Base-by-base conservation (phyloP, 805 yeast genomes). In the Maudiozyma saulgeensis region DNA sequence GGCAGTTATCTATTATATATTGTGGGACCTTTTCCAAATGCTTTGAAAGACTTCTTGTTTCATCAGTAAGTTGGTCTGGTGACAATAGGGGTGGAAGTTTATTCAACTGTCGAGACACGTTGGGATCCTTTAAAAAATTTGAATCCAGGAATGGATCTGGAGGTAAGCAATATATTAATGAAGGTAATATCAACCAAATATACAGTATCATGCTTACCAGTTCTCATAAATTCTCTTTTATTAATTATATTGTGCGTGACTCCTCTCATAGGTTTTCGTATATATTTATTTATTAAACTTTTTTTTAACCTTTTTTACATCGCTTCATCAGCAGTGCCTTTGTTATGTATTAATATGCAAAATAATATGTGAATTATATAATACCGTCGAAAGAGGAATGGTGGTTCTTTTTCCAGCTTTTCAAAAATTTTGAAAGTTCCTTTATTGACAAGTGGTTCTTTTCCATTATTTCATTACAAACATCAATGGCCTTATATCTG, bases 1-100 rank as follows among this genome's bases (percentile, higher is more conserved):
- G 98, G 4, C 85, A 79, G 60, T 75, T 74, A 42, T 83, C 82
- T 2, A 79, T 54, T 1, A 81, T 83, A 63, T 79, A 85, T 7
- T 63, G 62, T 0, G 93, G 95, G 2, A 85, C 73, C 96, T 44
- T 41, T 6, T 40, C 34, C 46, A 77, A 79, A 7, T 55, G 55
- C 6, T 41, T 47, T 11, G 56, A 57, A 39, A 65, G 32, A 48
- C 63, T 62, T 45, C 63, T 57, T 21, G 58, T 60, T 3, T 57
- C 61, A 42, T 61, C 62, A 18, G 52, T 55, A 6, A 65, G 40
- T 23, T 58, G 59, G 13, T 46, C 39, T 6, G 66, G 67, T 2
- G 64, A 50, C 40, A 62, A 31, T 9, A 65, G 52, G 1, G 69
- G 67, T 15, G 69, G 60, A 23, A 57, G 26, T 15, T 45, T 35